A percentile compares a stretch with the other conserved stretches of the same genome.
Evolutionary conservation across 2,329 filamentous ascomycete genomes (phyloP).

Genomic region (Truncatella angustata): DNA sequence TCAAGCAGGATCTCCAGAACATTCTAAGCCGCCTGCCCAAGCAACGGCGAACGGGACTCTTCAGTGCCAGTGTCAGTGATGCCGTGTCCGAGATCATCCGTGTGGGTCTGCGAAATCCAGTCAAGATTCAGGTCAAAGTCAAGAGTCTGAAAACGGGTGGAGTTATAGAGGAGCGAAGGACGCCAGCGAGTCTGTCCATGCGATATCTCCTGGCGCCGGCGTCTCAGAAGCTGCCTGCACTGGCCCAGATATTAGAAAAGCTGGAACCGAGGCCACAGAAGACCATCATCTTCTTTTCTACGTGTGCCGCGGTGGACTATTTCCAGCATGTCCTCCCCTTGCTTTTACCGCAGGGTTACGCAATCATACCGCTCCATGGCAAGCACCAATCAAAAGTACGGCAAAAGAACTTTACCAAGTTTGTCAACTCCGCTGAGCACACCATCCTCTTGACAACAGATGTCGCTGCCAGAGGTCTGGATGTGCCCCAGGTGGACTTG

Average conservation of each 20-base stretch:
- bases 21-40: slow-evolving; percentile 86
- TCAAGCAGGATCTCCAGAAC: slow-evolving; percentile 84
- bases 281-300: slow-evolving; percentile 88
- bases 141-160: slow-evolving; percentile 68
- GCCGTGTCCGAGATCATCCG: slow-evolving; percentile 91
- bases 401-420: slow-evolving; percentile 81
- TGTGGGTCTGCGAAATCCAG: slow-evolving; percentile 88
- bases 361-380: slow-evolving; percentile 80
- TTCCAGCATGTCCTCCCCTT: slow-evolving; percentile 77
- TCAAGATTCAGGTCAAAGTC: slow-evolving; percentile 92
- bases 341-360: slow-evolving; percentile 66
- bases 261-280: slow-evolving; percentile 76
- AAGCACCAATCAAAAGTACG: slow-evolving; percentile 88
- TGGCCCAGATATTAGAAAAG: slow-evolving; percentile 67
- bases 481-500: slow-evolving; percentile 88
- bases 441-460: slow-evolving; percentile 89
- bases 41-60: slow-evolving; percentile 87
- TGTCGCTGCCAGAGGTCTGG: slow-evolving; percentile 83
- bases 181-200: slow-evolving; percentile 91
- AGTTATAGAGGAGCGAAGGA: slow-evolving; percentile 74
- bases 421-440: slow-evolving; percentile 71
- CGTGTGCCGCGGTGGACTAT: slow-evolving; percentile 93
- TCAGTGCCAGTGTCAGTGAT: slow-evolving; percentile 94
- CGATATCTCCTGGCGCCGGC: slow-evolving; percentile 75
- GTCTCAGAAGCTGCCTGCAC: slow-evolving; percentile 74